A percentile compares a stretch with the other conserved stretches of the same genome.
Conservation (phyloP, 208 protist species). For the Leishmania tropica region DNA sequence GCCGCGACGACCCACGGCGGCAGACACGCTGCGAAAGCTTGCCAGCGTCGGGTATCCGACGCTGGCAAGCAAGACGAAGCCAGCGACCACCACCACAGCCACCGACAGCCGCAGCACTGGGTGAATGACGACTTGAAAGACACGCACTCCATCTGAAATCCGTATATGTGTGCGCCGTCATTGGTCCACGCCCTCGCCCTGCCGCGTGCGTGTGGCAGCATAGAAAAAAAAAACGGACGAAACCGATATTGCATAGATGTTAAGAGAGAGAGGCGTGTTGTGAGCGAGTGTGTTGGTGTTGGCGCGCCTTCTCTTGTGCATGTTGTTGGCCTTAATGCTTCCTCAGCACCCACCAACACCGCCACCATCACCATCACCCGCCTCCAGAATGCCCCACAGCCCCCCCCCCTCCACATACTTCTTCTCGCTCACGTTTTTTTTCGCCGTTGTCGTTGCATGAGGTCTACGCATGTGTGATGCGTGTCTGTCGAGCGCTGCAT, state of each 20-base stretch:
- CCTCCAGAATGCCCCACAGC: background rate
- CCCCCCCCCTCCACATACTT: background rate
- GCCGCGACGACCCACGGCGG: slow-evolving; percentile 17
- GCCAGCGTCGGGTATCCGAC: slow-evolving; percentile 38
- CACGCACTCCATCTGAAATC: background rate
- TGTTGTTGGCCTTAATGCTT: background rate
- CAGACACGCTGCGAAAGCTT: slow-evolving; percentile 33
- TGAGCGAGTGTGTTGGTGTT: background rate
- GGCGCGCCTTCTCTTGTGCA: background rate
- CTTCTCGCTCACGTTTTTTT: background rate
- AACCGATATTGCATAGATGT: background rate
- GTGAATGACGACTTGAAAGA: background rate
- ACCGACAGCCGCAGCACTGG: background rate
- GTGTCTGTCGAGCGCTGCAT: no score
- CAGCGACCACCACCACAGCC: background rate
- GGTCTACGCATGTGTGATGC: no score
- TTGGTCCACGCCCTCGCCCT: background rate
- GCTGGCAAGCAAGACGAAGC: background rate
- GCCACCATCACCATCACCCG: no score
- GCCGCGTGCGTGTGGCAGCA: background rate
- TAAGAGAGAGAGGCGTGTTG: background rate
- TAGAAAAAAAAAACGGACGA: background rate
- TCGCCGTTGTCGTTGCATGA: no score
- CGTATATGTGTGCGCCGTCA: background rate
- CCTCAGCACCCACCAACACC: no score